Evolutionary conservation across 2,329 filamentous ascomycete genomes (phyloP).

Genomic region (Phialophora verrucosa): DNA sequence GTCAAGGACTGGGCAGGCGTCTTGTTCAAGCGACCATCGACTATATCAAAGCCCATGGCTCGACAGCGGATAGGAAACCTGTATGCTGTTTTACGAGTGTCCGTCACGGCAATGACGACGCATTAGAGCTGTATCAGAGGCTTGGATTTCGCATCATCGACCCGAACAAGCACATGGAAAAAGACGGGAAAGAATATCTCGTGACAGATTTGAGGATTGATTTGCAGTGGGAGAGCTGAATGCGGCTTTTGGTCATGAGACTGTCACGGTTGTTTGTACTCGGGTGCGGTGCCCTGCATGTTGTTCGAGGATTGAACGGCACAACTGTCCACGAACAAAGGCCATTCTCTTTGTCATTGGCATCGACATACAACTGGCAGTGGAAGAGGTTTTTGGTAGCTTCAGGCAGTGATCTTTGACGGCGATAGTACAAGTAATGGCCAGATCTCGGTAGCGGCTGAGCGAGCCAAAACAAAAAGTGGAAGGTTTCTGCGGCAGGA

Average conservation of each 20-base stretch:
- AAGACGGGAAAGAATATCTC: slow-evolving; percentile 27
- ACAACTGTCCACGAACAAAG: too few relatives aligned
- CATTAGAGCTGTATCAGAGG: slow-evolving; percentile 32
- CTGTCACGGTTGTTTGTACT: not conserved
- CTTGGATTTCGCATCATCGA: slow-evolving; percentile 32
- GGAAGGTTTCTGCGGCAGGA: slow-evolving; percentile 5
- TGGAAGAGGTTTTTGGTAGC: not conserved
- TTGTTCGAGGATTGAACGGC: too few relatives aligned
- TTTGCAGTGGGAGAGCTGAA: slow-evolving; percentile 10
- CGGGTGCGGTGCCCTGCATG: not conserved
- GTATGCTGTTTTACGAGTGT: slow-evolving; percentile 22
- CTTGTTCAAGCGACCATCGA: slow-evolving; percentile 31
- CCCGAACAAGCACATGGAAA: slow-evolving; percentile 25
- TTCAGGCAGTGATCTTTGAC: not conserved
- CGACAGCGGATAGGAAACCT: slow-evolving; percentile 1
- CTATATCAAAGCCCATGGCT: slow-evolving; percentile 13
- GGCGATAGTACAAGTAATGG: not conserved
- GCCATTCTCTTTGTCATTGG: not conserved
- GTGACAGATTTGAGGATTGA: slow-evolving; percentile 21
- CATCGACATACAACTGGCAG: not conserved
- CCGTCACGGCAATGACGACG: slow-evolving; percentile 32
- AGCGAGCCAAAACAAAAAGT: slow-evolving; percentile 2
- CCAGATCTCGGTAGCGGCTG: not conserved
- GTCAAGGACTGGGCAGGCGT: slow-evolving; percentile 30
- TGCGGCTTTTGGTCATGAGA: not conserved